Evolutionary conservation across 1,284 basidiomycete species (phyloP).

Genomic region (Rugosomyces carneus): DNA sequence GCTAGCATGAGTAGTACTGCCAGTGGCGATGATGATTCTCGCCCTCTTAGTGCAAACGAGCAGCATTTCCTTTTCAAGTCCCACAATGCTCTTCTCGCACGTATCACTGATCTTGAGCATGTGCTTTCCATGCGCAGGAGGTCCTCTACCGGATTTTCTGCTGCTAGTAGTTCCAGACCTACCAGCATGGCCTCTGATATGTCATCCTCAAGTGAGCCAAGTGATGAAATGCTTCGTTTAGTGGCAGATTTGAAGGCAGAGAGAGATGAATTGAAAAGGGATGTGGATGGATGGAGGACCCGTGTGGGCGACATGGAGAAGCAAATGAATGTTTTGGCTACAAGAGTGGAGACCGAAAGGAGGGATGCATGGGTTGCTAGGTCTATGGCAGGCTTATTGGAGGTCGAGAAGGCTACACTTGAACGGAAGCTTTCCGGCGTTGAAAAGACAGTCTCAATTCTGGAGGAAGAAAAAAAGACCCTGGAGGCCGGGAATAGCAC

Average conservation of each 20-base stretch:
- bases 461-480: conserved; percentile 25
- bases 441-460: conserved; percentile 27
- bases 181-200: conserved; percentile 46
- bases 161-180: conserved; percentile 40
- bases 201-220: conserved; percentile 41
- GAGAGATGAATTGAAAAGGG: conserved; percentile 70
- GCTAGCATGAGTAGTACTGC: conserved; percentile 16
- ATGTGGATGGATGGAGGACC: conserved; percentile 69
- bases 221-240: conserved; percentile 67
- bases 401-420: conserved; percentile 55
- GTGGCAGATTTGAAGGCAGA: conserved; percentile 73
- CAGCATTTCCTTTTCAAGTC: conserved; percentile 79
- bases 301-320: conserved; percentile 65
- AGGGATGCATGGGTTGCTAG: conserved; percentile 72
- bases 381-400: conserved; percentile 55
- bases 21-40: conserved; percentile 34
- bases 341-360: conserved; percentile 63
- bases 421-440: conserved; percentile 38
- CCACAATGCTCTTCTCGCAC: conserved; percentile 70
- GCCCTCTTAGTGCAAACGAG: conserved; percentile 59
- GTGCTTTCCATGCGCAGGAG: conserved; percentile 47
- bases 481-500: conserved; percentile 29
- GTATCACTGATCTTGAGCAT: conserved; percentile 73
- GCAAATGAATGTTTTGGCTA: conserved; percentile 49
- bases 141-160: conserved; percentile 28